A percentile compares a stretch with the other conserved stretches of the same genome.
Conservation (phyloP, 495 filamentous ascomycete species). For the Neurospora terricola region DNA sequence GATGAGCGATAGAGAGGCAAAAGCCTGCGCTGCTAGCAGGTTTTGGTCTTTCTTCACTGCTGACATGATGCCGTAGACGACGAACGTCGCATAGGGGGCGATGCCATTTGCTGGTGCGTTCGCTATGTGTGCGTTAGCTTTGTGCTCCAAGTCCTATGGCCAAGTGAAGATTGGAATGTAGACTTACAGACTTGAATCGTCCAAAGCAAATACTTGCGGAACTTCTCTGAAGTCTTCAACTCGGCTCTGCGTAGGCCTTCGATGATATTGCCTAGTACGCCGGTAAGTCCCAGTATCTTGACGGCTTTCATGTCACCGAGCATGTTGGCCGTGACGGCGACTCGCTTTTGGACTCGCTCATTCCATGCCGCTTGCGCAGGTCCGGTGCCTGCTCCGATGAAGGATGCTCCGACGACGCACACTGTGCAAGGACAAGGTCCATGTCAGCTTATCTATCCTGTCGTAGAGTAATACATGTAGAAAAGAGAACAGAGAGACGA, state of each 20-base stretch:
- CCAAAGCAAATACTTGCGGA: conserved; percentile 35
- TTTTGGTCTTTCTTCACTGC: conserved; percentile 12
- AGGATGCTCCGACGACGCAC: conserved; percentile 2
- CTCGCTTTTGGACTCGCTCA: conserved; percentile 24
- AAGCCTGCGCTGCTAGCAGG: conserved; percentile 38
- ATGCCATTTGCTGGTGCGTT: conserved; percentile 31
- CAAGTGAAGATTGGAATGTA: too few relatives aligned
- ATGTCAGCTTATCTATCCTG: neutral
- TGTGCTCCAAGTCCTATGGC: too few relatives aligned
- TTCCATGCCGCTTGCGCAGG: conserved; percentile 28
- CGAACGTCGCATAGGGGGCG: conserved; percentile 20
- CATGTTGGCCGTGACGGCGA: conserved; percentile 26
- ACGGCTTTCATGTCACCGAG: conserved; percentile 33
- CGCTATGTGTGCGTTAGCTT: neutral
- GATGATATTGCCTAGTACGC: conserved; percentile 22
- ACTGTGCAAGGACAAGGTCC: neutral
- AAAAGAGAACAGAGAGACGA: neutral
- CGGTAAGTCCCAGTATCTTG: conserved; percentile 32
- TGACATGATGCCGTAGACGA: conserved; percentile 18
- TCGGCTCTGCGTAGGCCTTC: conserved; percentile 42
- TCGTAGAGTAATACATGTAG: too few relatives aligned
- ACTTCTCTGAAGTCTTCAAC: conserved; percentile 43
- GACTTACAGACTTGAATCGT: conserved; percentile 9
- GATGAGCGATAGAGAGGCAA: conserved; percentile 49
- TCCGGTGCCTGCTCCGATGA: conserved; percentile 25